Evolutionary conservation across 371 early-diverging fungal species (phyloP), one percentile per base, ranked within the genome.

Genomic region (Phascolomyces articulosus): DNA sequence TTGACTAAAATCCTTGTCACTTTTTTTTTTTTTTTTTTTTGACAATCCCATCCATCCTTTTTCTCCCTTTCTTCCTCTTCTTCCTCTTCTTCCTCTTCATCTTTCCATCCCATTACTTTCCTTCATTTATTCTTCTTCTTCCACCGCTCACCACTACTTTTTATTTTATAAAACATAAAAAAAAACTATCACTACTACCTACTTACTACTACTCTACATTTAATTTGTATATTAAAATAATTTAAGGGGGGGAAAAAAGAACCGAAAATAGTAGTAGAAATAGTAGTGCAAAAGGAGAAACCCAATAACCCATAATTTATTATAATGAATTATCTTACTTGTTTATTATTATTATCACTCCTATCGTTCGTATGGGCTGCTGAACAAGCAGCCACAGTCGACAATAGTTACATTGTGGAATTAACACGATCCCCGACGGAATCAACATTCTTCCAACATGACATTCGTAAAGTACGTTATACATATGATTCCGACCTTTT

Each of bases 401-500:
- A 38, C 54, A 55, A 55, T 55, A 20, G 56, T 15, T 69, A 69
- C 53, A 65, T 69, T 44, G 34, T 69, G 27, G 69, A 69, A 21
- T 49, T 69, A 16, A 13, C 31, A 10, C 48, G 53, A 23, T 18
- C 59, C 16, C 59, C 49, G 16, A 20, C 15, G 11, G 51, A 55
- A 16, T 60, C 58, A 1, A 31, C 59, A 16, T 62, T 62, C 48
- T 44, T 55, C 10, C 16, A 20, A 9, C 54, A 60, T n/a, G 23
- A 27, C 29, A 51, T 40, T 24, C 29, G 48, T 0, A 44, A 58
- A 26, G 53, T 72, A 16, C 73, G 74, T 15, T 66, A 80, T 41
- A 61, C 60, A 0, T 80, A 71, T 55, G 62, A 71, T 31, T 74
- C 75, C 3, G 69, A 65, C 47, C 27, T 80, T 1, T 60, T 80